phyloP scores from a whole-genome alignment of 345 rosid genomes.

The Salix purpurea region DNA sequence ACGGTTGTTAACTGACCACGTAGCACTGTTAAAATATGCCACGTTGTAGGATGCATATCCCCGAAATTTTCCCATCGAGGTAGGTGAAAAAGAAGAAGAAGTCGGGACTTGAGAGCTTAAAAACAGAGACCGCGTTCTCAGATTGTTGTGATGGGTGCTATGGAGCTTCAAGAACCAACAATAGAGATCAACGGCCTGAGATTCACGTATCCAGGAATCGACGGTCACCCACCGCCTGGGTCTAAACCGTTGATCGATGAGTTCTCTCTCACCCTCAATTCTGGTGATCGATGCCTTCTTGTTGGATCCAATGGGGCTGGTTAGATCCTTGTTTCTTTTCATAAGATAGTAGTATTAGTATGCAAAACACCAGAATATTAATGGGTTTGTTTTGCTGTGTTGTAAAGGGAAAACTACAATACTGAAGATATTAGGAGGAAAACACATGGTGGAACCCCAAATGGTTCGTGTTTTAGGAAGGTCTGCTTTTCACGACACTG shows the following conservation, averaged over 20 bases:
- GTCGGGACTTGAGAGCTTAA: not conserved
- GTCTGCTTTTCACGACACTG: constrained; percentile 91
- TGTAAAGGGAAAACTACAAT: constrained; percentile 77
- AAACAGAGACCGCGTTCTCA: too few species aligned
- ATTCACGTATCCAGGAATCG: constrained; percentile 95
- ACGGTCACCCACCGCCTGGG: constrained; percentile 89
- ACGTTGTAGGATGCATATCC: too few species aligned
- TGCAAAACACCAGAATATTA: not conserved
- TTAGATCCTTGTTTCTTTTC: constrained; percentile 13
- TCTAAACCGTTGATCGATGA: constrained; percentile 70
- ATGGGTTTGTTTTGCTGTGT: not conserved
- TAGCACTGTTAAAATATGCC: too few species aligned
- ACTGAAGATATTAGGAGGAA: constrained; percentile 89
- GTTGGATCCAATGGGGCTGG: constrained; percentile 99
- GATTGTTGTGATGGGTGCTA: constrained; percentile 29
- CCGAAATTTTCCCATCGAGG: too few species aligned
- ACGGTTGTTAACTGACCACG: too few species aligned
- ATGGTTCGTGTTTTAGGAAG: constrained; percentile 87
- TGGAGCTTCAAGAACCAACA: constrained; percentile 33
- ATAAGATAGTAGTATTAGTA: not conserved
- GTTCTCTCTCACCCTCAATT: constrained; percentile 52
- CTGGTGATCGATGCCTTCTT: constrained; percentile 83
- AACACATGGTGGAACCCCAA: constrained; percentile 91
- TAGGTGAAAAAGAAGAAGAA: not conserved
- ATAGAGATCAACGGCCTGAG: constrained; percentile 70